Percentiles rank a stretch among this genome's conserved stretches.
phyloP scores from a whole-genome alignment of 73 alveolate genomes.

The Tetrahymena malaccensis region DNA sequence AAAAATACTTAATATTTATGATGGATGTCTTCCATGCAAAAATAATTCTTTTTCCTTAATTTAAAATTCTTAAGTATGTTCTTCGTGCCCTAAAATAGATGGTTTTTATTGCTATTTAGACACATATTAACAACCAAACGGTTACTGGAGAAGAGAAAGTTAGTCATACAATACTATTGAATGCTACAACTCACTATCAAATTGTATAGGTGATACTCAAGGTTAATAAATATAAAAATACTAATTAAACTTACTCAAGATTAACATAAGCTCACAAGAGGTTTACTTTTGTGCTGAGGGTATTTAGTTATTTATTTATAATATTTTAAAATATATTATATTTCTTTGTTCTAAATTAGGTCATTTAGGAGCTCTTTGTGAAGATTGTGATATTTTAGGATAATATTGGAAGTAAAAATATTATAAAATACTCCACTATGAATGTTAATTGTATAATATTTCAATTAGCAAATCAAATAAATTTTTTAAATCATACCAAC shows the following conservation, averaged over 20 bases:
- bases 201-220: neutral
- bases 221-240: neutral
- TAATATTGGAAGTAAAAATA: neutral
- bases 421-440: neutral
- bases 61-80: neutral
- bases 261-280: neutral
- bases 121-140: neutral
- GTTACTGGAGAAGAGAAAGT: neutral
- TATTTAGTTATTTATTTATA: neutral
- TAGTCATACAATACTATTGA: neutral
- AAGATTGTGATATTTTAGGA: neutral
- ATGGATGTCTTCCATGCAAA: neutral
- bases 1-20: neutral
- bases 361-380: neutral
- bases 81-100: neutral
- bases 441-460: neutral
- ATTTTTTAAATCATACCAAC: neutral
- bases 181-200: neutral
- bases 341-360: neutral
- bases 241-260: neutral
- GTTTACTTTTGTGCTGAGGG: neutral
- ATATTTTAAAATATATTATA: too few relatives aligned
- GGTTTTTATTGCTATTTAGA: neutral
- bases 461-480: neutral
- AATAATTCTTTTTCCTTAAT: neutral